Conservation (phyloP, 257 asterid genomes). For the Solanum pinnatisectum region DNA sequence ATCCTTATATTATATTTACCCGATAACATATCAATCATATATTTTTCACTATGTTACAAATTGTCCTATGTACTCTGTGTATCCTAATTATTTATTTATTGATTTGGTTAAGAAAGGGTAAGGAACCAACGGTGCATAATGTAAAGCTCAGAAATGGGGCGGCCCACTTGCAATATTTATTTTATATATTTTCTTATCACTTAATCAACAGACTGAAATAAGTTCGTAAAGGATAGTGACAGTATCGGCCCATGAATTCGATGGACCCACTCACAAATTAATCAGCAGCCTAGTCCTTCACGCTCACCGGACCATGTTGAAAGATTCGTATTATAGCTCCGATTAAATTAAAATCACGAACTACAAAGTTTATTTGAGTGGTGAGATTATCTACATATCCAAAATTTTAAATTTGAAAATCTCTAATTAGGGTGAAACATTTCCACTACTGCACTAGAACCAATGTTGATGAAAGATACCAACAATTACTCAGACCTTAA, state of each 20-base stretch:
- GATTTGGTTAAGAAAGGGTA: background rate
- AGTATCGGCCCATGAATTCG: slow-evolving; percentile 1
- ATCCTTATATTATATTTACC: background rate
- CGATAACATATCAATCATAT: background rate
- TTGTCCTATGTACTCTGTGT: background rate
- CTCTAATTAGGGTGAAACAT: too few species aligned
- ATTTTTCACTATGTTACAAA: background rate
- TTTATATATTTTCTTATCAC: background rate
- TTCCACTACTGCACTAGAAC: too few species aligned
- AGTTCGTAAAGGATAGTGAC: slow-evolving; percentile 4
- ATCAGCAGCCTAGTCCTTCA: background rate
- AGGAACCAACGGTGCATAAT: slow-evolving; percentile 12
- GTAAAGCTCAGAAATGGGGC: background rate
- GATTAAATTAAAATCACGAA: too few species aligned
- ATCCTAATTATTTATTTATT: background rate
- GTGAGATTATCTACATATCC: background rate
- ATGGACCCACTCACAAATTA: background rate
- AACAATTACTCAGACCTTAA: background rate
- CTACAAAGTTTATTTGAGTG: too few species aligned
- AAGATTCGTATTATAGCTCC: background rate
- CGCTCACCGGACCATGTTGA: background rate
- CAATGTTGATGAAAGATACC: background rate
- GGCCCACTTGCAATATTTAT: slow-evolving; percentile 8
- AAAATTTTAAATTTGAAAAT: too few species aligned
- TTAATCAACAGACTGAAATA: background rate